phyloP scores from a whole-genome alignment of 345 rosid genomes.

The Hibiscus syriacus region DNA sequence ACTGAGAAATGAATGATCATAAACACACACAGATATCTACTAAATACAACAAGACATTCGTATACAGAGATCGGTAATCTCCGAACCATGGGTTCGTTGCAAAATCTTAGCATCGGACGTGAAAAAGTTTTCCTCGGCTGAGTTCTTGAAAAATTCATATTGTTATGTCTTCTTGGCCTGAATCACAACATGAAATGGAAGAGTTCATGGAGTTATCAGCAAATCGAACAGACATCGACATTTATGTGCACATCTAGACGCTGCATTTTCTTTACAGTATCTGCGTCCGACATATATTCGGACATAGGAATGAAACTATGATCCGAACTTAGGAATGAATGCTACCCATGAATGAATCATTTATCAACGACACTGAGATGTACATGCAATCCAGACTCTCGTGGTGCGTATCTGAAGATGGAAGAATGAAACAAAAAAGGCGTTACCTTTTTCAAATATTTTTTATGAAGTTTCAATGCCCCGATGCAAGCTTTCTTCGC shows the following conservation, averaged over 20 bases:
- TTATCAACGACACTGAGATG: neutral
- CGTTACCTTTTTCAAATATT: constrained; percentile 74
- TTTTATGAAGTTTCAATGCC: constrained; percentile 97
- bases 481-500: constrained; percentile 88
- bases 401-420: neutral
- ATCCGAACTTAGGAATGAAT: neutral
- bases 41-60: constrained; percentile 5
- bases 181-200: neutral
- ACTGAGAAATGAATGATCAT: neutral
- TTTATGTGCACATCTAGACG: neutral
- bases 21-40: neutral
- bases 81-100: constrained; percentile 7
- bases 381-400: neutral
- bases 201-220: neutral
- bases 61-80: constrained; percentile 4
- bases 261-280: neutral
- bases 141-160: neutral
- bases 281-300: neutral
- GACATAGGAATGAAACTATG: neutral
- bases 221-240: neutral
- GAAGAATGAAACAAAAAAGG: neutral
- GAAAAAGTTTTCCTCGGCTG: neutral
- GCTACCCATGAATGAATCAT: neutral
- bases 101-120: neutral
- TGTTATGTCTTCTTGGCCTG: constrained; percentile 46